phyloP scores from a whole-genome alignment of 2,329 filamentous ascomycete species.

The Fusarium agapanthi region DNA sequence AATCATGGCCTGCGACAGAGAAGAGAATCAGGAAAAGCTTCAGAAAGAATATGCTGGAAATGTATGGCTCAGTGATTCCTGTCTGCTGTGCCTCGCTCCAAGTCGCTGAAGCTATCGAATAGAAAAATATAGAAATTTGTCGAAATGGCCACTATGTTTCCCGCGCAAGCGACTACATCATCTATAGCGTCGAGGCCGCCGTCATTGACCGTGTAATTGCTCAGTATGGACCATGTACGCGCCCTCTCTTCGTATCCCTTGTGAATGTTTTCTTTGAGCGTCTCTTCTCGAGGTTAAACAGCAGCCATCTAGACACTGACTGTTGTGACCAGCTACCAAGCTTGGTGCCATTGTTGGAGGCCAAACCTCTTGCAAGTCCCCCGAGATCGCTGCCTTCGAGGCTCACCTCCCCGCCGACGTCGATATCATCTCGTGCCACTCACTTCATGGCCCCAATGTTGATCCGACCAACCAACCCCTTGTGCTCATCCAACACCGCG shows the following conservation, averaged over 20 bases:
- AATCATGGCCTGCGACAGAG: constrained; percentile 92
- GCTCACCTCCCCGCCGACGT: constrained; percentile 86
- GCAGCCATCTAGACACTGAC: constrained; percentile 7
- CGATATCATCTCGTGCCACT: constrained; percentile 95
- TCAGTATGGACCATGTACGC: constrained; percentile 87
- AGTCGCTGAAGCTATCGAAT: constrained; percentile 59
- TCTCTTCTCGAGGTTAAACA: neutral
- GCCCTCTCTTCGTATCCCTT: constrained; percentile 12
- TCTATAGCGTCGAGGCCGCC: constrained; percentile 97
- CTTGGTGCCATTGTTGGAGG: constrained; percentile 94
- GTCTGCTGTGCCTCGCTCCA: constrained; percentile 36
- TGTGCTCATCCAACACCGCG: constrained; percentile 92
- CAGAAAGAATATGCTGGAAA: constrained; percentile 82
- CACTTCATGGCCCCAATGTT: constrained; percentile 90
- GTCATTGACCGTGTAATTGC: constrained; percentile 88
- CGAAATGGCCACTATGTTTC: constrained; percentile 96
- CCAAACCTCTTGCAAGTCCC: constrained; percentile 97
- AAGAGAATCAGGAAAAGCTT: constrained; percentile 86
- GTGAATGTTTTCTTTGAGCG: constrained; percentile 19
- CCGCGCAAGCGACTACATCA: constrained; percentile 95
- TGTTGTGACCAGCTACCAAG: constrained; percentile 77
- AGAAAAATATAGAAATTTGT: constrained; percentile 86
- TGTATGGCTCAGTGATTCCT: constrained; percentile 66
- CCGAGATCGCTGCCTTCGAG: constrained; percentile 94
- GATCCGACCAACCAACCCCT: constrained; percentile 90